Percentiles rank a stretch among this genome's conserved stretches.
These are phyloP conservation scores for Rheum nobile DNA, from an alignment of 148 eudicot genomes.

Conservation along the genomic window DNA sequence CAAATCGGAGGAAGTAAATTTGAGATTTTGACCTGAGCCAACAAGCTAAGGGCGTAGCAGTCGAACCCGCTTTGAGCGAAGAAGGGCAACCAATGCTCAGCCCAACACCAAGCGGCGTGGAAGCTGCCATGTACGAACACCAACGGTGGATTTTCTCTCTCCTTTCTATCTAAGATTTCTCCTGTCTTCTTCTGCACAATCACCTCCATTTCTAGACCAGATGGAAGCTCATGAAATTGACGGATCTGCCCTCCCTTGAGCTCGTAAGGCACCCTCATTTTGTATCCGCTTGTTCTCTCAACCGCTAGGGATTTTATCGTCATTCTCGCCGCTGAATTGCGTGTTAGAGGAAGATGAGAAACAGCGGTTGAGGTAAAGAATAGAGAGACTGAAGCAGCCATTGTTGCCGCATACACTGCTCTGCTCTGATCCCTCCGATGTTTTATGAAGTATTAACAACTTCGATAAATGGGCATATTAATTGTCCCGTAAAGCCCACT, in stretches of 20 bases:
- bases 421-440: neutral
- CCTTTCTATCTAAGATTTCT: conserved; percentile 6
- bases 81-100: conserved; percentile 86
- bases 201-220: conserved; percentile 82
- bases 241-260: conserved; percentile 69
- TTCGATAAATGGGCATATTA: neutral
- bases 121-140: conserved; percentile 89
- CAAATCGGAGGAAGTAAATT: neutral
- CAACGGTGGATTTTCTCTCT: conserved; percentile 31
- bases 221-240: conserved; percentile 73
- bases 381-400: conserved; percentile 8
- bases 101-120: conserved; percentile 98
- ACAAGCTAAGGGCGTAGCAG: conserved; percentile 71
- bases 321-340: neutral
- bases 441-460: neutral
- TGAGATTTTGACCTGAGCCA: conserved; percentile 52
- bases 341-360: neutral
- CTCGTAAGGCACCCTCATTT: conserved; percentile 42
- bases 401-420: conserved; percentile 1
- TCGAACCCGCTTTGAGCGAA: conserved; percentile 60
- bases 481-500: neutral
- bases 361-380: neutral
- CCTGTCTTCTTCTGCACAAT: conserved; percentile 37
- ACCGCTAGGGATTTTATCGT: conserved; percentile 23
- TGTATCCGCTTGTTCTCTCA: conserved; percentile 16